Evolutionary conservation across 305 asterid genomes (phyloP), one percentile per base, ranked within the genome.

Genomic region (Solanum chacoense): DNA sequence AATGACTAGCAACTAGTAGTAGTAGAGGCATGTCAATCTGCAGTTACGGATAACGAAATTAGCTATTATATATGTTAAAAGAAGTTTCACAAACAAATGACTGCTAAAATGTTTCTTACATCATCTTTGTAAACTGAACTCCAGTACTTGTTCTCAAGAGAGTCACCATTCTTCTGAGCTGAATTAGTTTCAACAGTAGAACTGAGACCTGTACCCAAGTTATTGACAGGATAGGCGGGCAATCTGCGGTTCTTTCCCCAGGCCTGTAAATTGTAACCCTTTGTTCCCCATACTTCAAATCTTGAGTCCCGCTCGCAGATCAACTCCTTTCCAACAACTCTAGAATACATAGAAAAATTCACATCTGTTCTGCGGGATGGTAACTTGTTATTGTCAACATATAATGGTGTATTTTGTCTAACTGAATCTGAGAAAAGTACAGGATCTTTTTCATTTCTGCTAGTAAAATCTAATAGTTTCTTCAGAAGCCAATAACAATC

Each of bases 401-500:
- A 95, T 92, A 96, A 91, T 37, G 94, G 86, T 87, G 88, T 91
- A 45, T 94, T 91, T 90, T 90, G 96, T 91, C 91, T 93, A 85
- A 87, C 92, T 40, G 95, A 93, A 77, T 95, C 96, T 11, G 93
- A 81, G 93, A 96, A 96, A 89, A 96, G 97, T 79, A 92, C 90
- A 38, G 94, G 95, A 90, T 95, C 98, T 91, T 90, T 95, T 73
- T 91, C 88, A 87, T 91, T 90, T 40, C 73, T 92, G 77, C 97
- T 91, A 37, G 97, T 95, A 90, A 94, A 95, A 88, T 94, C 97
- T 89, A 96, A 88, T 88, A 96, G 92, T 87, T 93, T 95, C 91
- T 95, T 96, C 90, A 96, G 93, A 88, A 95, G 99, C 98, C 98
- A 95, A 88, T 93, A 95, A 91, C 98, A 96, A 91, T 97, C 92